A percentile compares a stretch with the other conserved stretches of the same genome.
These are phyloP conservation scores for Fusarium duplospermum DNA, from an alignment of 2,329 filamentous ascomycete genomes.

Conservation along the genomic window DNA sequence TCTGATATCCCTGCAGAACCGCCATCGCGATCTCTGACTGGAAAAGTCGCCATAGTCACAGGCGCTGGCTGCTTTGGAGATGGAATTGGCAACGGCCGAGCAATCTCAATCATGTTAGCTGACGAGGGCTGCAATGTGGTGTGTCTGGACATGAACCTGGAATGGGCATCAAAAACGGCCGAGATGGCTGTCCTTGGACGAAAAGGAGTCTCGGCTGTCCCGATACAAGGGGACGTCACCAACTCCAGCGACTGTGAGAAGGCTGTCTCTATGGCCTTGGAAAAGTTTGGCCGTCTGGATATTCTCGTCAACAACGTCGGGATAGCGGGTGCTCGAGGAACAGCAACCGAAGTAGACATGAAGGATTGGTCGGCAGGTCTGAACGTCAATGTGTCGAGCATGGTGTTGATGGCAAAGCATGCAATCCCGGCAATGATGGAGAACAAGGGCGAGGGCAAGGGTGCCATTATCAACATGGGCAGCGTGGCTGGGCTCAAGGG, in stretches of 20 bases:
- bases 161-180: slow-evolving; percentile 64
- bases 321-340: slow-evolving; percentile 67
- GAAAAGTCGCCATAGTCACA: slow-evolving; percentile 65
- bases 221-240: slow-evolving; percentile 66
- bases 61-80: slow-evolving; percentile 68
- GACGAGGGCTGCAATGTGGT: slow-evolving; percentile 68
- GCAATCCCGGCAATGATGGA: slow-evolving; percentile 69
- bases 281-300: slow-evolving; percentile 67
- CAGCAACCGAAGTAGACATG: slow-evolving; percentile 70
- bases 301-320: slow-evolving; percentile 76
- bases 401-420: slow-evolving; percentile 73
- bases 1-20: slow-evolving; percentile 13
- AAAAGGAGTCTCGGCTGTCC: slow-evolving; percentile 46
- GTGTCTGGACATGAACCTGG: slow-evolving; percentile 65
- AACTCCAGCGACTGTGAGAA: slow-evolving; percentile 61
- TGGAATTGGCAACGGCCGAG: slow-evolving; percentile 71
- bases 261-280: slow-evolving; percentile 54
- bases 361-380: slow-evolving; percentile 66
- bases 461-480: slow-evolving; percentile 71
- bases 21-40: slow-evolving; percentile 27
- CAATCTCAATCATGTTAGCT: slow-evolving; percentile 68
- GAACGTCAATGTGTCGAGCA: slow-evolving; percentile 72
- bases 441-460: slow-evolving; percentile 61
- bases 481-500: slow-evolving; percentile 68
- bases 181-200: slow-evolving; percentile 59